Percentiles rank a stretch among this genome's conserved stretches.
These are phyloP conservation scores for Coemansia sp. DNA, from an alignment of 192 early-diverging fungal species.

Conservation along the genomic window DNA sequence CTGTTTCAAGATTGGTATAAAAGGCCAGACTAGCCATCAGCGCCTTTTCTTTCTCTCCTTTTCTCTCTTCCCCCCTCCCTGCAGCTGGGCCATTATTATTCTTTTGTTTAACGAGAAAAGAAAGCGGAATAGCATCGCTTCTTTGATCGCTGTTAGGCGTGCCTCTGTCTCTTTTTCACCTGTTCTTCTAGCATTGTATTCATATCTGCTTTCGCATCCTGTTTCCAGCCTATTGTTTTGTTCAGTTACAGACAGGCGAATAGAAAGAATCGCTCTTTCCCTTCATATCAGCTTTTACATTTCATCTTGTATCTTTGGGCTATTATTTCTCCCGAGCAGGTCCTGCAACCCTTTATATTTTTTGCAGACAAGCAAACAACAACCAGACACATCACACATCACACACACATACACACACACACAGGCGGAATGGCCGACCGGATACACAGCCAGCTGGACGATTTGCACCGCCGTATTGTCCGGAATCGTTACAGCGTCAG, in stretches of 20 bases:
- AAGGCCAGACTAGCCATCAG: background rate
- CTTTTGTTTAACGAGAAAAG: background rate
- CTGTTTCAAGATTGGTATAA: background rate
- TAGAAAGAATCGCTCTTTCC: background rate
- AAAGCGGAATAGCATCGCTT: too few species aligned
- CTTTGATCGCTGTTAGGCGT: background rate
- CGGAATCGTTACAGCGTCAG: conserved; percentile 33
- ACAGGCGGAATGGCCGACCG: conserved; percentile 23
- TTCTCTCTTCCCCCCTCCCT: background rate
- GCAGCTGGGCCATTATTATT: background rate
- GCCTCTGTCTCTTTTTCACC: background rate
- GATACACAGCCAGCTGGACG: conserved; percentile 17
- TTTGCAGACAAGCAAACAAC: background rate
- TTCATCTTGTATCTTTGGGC: background rate
- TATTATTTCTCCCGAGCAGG: background rate
- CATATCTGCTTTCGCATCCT: background rate
- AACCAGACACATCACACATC: conserved; percentile 8
- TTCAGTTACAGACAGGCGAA: background rate
- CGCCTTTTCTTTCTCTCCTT: conserved; percentile 1
- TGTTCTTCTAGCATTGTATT: background rate
- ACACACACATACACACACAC: too few species aligned
- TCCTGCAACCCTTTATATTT: background rate
- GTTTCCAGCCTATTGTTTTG: background rate
- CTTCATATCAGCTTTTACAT: background rate
- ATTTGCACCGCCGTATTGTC: conserved; percentile 20